Evolutionary conservation across 768 basidiomycete genomes (phyloP), one percentile per base, ranked within the genome.

Genomic region (Hygrocybe punicea): DNA sequence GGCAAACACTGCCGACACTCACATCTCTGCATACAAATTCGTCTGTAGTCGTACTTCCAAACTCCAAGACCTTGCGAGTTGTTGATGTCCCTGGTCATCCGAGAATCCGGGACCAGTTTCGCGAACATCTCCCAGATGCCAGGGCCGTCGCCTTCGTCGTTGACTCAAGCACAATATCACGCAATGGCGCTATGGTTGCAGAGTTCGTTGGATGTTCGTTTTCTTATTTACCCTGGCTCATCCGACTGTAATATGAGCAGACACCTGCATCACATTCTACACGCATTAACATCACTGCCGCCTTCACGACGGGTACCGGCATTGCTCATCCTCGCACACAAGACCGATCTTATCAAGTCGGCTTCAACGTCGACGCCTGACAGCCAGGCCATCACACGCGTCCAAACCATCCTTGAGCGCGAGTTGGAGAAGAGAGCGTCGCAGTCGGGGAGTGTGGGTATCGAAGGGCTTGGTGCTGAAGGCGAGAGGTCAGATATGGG

Each of bases 61-160:
- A 71, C 6, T 59, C 73, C 2, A 75, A 73, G 42, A 81, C 79
- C 62, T 66, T 87, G 45, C 80, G 76, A 39, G 70, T 89, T 11
- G 74, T 91, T 16, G 91, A 93, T 69, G 72, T 93, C 40, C 91
- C 91, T 7, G 91, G 91, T n/a, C 91, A 93, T 68, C 87, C 91
- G 9, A 81, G 91, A 40, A 80, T 93, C 55, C 73, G 90, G 29
- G 81, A 81, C 63, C 88, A 91, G 63, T 89, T 91, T 65, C 73
- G 71, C 48, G 89, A 91, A 40, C 71, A 86, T 62, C 68, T 93
- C 19, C 58, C 73, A 4, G 78, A 83, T 34, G 81, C 89, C 2
- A 86, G 84, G 62, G 84, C 76, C 2, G 69, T 93, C 25, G 84
- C 80, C 4, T 93, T 93, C 65, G 86, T 92, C 1, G 87, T 92